Conservation (phyloP, 257 asterid genomes). For the Nicotiana otophora region DNA sequence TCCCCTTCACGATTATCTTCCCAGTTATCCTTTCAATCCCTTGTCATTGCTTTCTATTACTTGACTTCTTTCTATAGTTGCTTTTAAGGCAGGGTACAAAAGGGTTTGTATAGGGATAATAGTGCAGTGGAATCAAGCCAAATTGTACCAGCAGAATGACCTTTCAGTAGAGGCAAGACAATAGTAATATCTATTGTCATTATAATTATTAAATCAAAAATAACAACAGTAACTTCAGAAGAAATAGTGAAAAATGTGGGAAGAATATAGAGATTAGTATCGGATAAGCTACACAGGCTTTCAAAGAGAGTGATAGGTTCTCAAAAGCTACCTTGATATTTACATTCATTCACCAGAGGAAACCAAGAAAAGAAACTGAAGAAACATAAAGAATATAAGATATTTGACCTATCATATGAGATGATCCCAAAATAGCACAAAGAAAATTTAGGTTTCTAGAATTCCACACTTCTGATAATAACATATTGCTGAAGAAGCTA, state of each 20-base stretch:
- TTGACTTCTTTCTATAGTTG: background rate
- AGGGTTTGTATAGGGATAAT: background rate
- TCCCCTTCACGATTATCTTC: background rate
- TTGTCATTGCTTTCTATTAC: background rate
- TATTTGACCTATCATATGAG: background rate
- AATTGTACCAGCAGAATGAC: background rate
- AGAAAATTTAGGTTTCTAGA: background rate
- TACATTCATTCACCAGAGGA: background rate
- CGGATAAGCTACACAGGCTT: background rate
- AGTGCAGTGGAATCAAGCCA: slow-evolving; percentile 1
- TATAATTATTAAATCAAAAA: background rate
- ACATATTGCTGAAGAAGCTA: background rate
- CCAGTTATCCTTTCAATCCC: background rate
- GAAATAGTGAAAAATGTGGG: background rate
- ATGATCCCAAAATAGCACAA: background rate
- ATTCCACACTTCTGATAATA: background rate
- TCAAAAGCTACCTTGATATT: background rate
- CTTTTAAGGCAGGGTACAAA: background rate
- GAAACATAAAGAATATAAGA: background rate
- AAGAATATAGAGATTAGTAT: background rate
- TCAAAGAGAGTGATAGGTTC: background rate
- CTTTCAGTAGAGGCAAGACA: slow-evolving; percentile 6
- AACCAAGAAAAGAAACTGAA: background rate
- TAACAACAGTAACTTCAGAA: background rate
- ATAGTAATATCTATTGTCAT: background rate